Evolutionary conservation across 1,139 yeast genomes (phyloP).

Genomic region (Hemisphaericaspora xylofermentans): DNA sequence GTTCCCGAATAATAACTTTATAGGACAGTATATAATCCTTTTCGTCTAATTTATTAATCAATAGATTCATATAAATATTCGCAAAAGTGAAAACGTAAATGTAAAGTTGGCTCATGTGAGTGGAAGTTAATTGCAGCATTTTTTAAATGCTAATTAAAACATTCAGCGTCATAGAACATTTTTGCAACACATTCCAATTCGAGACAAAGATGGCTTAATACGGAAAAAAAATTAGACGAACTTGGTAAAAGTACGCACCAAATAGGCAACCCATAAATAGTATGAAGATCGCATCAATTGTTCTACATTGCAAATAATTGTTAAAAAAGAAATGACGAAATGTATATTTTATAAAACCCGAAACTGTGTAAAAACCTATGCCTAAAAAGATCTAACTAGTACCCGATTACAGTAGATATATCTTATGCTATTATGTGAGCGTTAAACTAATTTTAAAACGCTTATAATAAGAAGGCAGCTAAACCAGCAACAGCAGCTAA

Average conservation of each 20-base stretch:
- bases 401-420: too few species aligned
- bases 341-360: background rate
- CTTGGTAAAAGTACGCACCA: too few species aligned
- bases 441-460: background rate
- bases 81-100: background rate
- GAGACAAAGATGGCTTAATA: too few species aligned
- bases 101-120: too few species aligned
- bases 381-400: too few species aligned
- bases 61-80: background rate
- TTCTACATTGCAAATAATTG: background rate
- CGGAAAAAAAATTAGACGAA: too few species aligned
- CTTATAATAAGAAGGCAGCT: conserved; percentile 43
- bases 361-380: background rate
- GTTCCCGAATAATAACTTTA: conserved; percentile 31
- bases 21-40: background rate
- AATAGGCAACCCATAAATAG: too few species aligned
- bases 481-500: conserved; percentile 46
- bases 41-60: background rate
- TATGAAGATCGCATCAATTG: background rate
- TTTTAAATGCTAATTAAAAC: too few species aligned
- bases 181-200: too few species aligned
- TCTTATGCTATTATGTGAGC: too few species aligned
- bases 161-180: too few species aligned
- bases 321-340: background rate
- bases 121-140: too few species aligned